A percentile compares a stretch with the other conserved stretches of the same genome.
Conservation (phyloP, 2,329 filamentous ascomycete species). For the Neofusicoccum laricinum region DNA sequence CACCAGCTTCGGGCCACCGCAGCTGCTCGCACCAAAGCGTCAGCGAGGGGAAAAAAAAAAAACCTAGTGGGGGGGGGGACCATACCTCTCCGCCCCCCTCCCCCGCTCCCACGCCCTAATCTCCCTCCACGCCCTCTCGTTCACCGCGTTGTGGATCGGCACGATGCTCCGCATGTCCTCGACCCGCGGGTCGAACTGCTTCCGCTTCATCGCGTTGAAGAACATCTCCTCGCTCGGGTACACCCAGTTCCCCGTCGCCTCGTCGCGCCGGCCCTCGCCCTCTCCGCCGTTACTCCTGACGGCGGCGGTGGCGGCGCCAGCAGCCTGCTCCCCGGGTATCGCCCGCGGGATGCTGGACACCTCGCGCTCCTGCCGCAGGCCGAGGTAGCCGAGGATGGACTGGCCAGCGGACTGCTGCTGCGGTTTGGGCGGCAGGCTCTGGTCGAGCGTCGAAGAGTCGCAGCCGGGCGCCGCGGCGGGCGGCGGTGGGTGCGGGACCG, state of each 20-base stretch:
- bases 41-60: too few species aligned
- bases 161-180: slow-evolving; percentile 88
- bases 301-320: slow-evolving; percentile 12
- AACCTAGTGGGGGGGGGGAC: too few species aligned
- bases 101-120: slow-evolving; percentile 86
- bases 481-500: slow-evolving; percentile 16
- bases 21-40: slow-evolving; percentile 39
- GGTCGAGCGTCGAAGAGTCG: slow-evolving; percentile 34
- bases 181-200: slow-evolving; percentile 69
- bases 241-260: slow-evolving; percentile 81
- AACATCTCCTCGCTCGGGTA: slow-evolving; percentile 98
- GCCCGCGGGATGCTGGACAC: slow-evolving; percentile 69
- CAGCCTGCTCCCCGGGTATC: slow-evolving; percentile 38
- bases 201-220: slow-evolving; percentile 93
- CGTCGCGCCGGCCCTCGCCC: slow-evolving; percentile 39
- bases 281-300: slow-evolving; percentile 57
- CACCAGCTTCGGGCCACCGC: slow-evolving; percentile 76
- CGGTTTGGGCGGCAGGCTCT: slow-evolving; percentile 12
- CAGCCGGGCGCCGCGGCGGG: slow-evolving; percentile 26
- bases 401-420: slow-evolving; percentile 21
- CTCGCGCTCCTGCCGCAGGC: slow-evolving; percentile 61
- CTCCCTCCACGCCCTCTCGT: slow-evolving; percentile 92
- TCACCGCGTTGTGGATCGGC: slow-evolving; percentile 97
- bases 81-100: slow-evolving; percentile 56
- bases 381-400: slow-evolving; percentile 18